Conservation (phyloP, 495 filamentous ascomycete genomes). For the Xylaria curta region DNA sequence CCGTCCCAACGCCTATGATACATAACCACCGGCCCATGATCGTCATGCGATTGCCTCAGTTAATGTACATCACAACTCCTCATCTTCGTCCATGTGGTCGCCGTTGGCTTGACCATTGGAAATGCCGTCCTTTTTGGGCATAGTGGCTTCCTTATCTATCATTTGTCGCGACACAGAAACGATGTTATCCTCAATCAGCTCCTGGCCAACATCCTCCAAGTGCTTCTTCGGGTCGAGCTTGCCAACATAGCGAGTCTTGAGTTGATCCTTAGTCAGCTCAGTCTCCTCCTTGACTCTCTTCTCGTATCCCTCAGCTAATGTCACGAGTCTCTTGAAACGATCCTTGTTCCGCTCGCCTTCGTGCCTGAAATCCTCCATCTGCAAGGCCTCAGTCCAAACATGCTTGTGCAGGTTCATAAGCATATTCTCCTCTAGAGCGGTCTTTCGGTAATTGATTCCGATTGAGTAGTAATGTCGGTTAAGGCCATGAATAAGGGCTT, state of each 20-base stretch:
- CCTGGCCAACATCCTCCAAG: conserved; percentile 92
- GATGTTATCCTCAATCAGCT: conserved; percentile 98
- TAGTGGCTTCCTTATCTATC: conserved; percentile 97
- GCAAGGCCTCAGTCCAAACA: conserved; percentile 95
- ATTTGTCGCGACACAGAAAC: conserved; percentile 95
- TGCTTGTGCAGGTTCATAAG: conserved; percentile 99
- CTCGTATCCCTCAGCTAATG: conserved; percentile 93
- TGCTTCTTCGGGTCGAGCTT: conserved; percentile 99
- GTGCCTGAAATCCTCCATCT: conserved; percentile 94
- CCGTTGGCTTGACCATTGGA: conserved; percentile 63
- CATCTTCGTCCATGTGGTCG: conserved; percentile 61
- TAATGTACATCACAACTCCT: conserved; percentile 45
- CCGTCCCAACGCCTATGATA: conserved; percentile 46
- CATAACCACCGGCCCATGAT: conserved; percentile 31
- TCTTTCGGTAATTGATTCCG: conserved; percentile 97
- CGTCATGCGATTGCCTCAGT: conserved; percentile 29
- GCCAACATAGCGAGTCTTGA: conserved; percentile 98
- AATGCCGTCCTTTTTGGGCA: conserved; percentile 58
- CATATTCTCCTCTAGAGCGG: conserved; percentile 98
- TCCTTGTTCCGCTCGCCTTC: conserved; percentile 86
- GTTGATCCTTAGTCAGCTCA: conserved; percentile 92
- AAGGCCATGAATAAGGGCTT: conserved; percentile 97
- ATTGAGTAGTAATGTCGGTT: conserved; percentile 99
- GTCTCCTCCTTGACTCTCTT: conserved; percentile 98
- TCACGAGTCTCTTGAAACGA: conserved; percentile 83